Evolutionary conservation across 2,329 filamentous ascomycete genomes (phyloP).

Genomic region (Phialophora macrospora): DNA sequence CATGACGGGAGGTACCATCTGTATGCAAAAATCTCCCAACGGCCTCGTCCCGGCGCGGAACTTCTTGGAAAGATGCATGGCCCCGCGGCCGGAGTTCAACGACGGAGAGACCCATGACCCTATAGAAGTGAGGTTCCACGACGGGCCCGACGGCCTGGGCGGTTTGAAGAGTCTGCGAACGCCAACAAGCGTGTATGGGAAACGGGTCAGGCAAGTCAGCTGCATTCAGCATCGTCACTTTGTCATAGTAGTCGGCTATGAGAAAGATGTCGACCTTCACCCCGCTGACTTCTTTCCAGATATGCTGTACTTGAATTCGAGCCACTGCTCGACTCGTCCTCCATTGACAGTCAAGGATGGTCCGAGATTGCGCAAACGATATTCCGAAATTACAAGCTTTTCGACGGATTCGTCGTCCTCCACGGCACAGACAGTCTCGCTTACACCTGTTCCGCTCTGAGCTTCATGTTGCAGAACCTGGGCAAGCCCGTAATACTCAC

Average conservation of each 20-base stretch:
- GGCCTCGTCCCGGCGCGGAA: constrained; percentile 80
- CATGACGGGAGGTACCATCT: constrained; percentile 82
- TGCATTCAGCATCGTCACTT: not conserved
- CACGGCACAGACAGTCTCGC: constrained; percentile 89
- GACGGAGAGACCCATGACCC: constrained; percentile 66
- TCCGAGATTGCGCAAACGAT: constrained; percentile 80
- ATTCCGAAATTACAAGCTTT: constrained; percentile 81
- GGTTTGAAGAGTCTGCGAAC: constrained; percentile 73
- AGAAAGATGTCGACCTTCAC: not conserved
- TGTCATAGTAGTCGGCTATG: not conserved
- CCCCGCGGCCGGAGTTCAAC: constrained; percentile 82
- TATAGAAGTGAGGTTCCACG: constrained; percentile 62
- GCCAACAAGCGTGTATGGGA: constrained; percentile 76
- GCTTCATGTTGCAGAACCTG: constrained; percentile 89
- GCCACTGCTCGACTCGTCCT: constrained; percentile 84
- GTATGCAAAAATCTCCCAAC: constrained; percentile 81
- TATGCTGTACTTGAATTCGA: constrained; percentile 86
- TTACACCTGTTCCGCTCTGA: constrained; percentile 87
- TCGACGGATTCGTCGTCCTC: constrained; percentile 88
- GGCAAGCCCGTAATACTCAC: constrained; percentile 91
- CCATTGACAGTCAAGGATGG: constrained; percentile 86
- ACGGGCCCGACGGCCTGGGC: constrained; percentile 48
- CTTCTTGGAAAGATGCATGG: constrained; percentile 82
- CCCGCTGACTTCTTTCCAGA: constrained; percentile 25
- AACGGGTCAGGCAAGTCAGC: constrained; percentile 66